Conservation (phyloP, 257 asterid genomes). For the Solanum neorickii region DNA sequence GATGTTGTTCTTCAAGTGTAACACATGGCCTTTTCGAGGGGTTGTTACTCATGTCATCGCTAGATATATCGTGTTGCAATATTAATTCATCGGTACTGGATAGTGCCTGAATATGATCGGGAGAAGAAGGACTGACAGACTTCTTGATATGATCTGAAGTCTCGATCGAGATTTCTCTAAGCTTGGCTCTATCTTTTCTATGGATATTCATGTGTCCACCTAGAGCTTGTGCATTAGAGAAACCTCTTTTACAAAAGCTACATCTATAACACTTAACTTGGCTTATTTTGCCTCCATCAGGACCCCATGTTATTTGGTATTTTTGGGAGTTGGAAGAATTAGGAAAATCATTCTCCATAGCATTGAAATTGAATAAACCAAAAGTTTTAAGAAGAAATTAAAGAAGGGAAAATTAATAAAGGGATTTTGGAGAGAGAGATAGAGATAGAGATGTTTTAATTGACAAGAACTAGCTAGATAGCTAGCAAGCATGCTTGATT, state of each 20-base stretch:
- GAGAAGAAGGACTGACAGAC: not conserved
- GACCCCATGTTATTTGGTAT: conserved; percentile 2
- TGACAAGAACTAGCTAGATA: conserved; percentile 4
- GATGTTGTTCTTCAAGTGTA: not conserved
- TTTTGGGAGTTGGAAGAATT: conserved; percentile 4
- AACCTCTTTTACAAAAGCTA: conserved; percentile 52
- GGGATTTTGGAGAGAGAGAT: not conserved
- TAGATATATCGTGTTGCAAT: not conserved
- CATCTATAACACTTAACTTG: conserved; percentile 32
- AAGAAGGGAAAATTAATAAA: not conserved
- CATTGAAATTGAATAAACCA: not conserved
- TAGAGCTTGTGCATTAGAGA: conserved; percentile 68
- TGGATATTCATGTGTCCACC: conserved; percentile 86
- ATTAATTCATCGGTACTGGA: not conserved
- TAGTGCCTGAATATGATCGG: not conserved
- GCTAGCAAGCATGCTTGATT: conserved; percentile 33
- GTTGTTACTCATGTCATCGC: not conserved
- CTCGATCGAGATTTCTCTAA: conserved; percentile 24
- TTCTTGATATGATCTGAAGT: not conserved
- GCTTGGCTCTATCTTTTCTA: conserved; percentile 61
- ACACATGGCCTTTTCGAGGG: not conserved
- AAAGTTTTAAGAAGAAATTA: not conserved
- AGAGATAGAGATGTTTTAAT: conserved; percentile 11
- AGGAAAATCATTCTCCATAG: conserved; percentile 23
- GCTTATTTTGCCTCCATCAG: conserved; percentile 1